These are phyloP conservation scores for Russula earlei DNA, from an alignment of 768 basidiomycete species.

Conservation along the genomic window DNA sequence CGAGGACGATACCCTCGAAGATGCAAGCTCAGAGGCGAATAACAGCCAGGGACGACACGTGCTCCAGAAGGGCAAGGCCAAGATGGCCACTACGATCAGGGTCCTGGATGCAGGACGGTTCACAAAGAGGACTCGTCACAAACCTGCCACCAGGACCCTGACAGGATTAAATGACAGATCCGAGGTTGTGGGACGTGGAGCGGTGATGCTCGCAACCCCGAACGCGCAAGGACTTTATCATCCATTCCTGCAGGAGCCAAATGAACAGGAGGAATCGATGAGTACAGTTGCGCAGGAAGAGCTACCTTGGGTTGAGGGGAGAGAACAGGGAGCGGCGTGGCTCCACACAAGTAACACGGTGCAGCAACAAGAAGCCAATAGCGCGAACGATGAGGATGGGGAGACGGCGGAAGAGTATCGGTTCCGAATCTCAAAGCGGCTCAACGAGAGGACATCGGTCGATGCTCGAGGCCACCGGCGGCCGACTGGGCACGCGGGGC, in stretches of 20 bases:
- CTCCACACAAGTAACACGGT: too few species aligned
- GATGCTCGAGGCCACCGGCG: not conserved
- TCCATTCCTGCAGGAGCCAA: not conserved
- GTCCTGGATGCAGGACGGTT: not conserved
- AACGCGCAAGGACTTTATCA: not conserved
- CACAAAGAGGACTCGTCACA: not conserved
- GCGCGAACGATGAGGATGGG: too few species aligned
- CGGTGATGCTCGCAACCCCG: not conserved
- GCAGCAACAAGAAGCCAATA: too few species aligned
- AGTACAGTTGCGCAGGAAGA: not conserved
- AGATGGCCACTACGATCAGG: not conserved
- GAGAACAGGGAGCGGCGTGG: too few species aligned
- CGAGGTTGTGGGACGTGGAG: not conserved
- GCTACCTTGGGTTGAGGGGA: too few species aligned
- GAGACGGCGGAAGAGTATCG: too few species aligned
- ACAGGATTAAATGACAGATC: not conserved
- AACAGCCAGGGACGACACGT: not conserved
- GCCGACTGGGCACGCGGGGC: not conserved
- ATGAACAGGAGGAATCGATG: not conserved
- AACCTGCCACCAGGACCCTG: too few species aligned
- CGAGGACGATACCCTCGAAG: too few species aligned
- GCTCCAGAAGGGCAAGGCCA: not conserved
- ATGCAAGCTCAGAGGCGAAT: too few species aligned
- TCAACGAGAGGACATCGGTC: not conserved
- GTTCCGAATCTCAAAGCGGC: not conserved